Conservation (phyloP, 495 filamentous ascomycete species). For the Antarctomyces pellizariae region DNA sequence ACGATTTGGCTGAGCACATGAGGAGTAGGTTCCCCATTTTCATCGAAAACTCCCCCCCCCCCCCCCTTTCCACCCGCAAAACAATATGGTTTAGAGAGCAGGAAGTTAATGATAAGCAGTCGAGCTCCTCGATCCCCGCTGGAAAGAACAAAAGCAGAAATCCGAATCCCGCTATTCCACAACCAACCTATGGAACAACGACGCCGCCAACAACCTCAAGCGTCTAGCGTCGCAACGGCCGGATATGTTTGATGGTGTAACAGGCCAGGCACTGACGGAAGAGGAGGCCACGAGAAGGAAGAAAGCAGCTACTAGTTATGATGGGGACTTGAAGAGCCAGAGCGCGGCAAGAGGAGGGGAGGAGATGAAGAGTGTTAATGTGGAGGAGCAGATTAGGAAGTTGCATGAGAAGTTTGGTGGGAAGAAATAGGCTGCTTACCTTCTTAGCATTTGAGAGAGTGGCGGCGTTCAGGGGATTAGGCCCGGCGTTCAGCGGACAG, state of each 20-base stretch:
- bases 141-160: slow-evolving; percentile 88
- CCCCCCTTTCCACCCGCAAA: slow-evolving; percentile 1
- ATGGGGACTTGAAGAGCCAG: too few species aligned
- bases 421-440: too few species aligned
- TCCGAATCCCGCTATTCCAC: slow-evolving; percentile 62
- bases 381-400: slow-evolving; percentile 47
- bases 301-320: slow-evolving; percentile 37
- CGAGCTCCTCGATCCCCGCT: slow-evolving; percentile 81
- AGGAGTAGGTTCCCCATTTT: slow-evolving; percentile 29
- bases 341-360: slow-evolving; percentile 24
- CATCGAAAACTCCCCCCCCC: not conserved
- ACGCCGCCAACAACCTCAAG: slow-evolving; percentile 87
- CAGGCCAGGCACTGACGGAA: slow-evolving; percentile 38
- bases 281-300: slow-evolving; percentile 63
- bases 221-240: slow-evolving; percentile 79
- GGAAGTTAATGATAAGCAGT: slow-evolving; percentile 19
- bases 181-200: slow-evolving; percentile 65
- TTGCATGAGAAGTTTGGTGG: slow-evolving; percentile 39
- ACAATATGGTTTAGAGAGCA: slow-evolving; percentile 2
- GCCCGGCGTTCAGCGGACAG: not conserved
- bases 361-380: slow-evolving; percentile 36
- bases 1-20: slow-evolving; percentile 86
- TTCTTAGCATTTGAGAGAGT: too few species aligned
- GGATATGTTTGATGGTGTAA: slow-evolving; percentile 70
- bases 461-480: too few species aligned